These are phyloP conservation scores for Micractinium conductrix DNA, from an alignment of 139 green algal species.

Conservation along the genomic window DNA sequence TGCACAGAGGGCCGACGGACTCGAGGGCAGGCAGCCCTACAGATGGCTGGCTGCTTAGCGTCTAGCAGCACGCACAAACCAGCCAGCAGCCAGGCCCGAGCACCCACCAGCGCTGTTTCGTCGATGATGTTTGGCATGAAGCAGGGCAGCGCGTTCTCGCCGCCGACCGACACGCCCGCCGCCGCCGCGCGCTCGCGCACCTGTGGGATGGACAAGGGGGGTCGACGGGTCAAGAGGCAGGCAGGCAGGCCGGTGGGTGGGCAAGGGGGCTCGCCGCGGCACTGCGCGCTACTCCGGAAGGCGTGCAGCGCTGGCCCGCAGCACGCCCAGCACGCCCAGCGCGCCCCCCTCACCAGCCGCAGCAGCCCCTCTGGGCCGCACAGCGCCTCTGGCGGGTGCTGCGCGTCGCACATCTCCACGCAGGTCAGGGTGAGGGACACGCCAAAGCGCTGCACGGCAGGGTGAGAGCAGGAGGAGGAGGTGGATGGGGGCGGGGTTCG, in stretches of 20 bases:
- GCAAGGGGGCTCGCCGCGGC: background rate
- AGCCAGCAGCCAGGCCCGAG: no score
- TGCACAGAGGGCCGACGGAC: no score
- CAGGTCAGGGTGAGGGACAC: constrained; percentile 94
- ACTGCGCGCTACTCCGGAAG: no score
- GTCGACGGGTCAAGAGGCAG: no score
- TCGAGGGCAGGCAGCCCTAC: no score
- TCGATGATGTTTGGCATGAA: constrained; percentile 73
- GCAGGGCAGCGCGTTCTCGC: constrained; percentile 95
- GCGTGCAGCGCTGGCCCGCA: background rate
- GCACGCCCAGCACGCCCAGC: background rate
- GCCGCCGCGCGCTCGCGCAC: constrained; percentile 68
- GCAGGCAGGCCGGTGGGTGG: background rate
- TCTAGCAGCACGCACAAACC: no score
- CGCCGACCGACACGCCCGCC: constrained; percentile 75
- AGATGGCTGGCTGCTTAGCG: no score
- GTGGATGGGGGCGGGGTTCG: background rate
- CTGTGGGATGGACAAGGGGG: constrained; percentile 37
- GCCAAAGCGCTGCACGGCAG: constrained; percentile 55
- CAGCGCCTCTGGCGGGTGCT: constrained; percentile 88
- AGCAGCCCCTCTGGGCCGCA: constrained; percentile 93
- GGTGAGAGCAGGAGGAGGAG: background rate
- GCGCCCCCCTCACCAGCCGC: constrained; percentile 39
- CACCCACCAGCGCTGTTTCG: constrained; percentile 66
- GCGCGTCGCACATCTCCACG: constrained; percentile 96